Evolutionary conservation across 2,329 filamentous ascomycete genomes (phyloP).

Genomic region (Aspergillus fijiensis): DNA sequence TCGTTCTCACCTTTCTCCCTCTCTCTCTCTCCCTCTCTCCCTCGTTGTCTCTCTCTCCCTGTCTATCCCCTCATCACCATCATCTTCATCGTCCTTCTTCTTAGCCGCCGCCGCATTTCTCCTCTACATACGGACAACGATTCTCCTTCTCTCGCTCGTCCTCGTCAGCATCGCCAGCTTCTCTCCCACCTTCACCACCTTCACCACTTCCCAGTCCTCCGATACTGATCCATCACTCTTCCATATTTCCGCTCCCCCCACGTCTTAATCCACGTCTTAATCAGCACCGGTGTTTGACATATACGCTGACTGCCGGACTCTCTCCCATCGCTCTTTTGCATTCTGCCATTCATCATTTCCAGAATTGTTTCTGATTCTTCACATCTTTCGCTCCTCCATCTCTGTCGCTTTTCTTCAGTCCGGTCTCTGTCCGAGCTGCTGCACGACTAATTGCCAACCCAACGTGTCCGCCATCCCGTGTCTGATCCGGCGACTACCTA

Average conservation of each 20-base stretch:
- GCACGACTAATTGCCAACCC: conserved; percentile 10
- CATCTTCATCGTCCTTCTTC: neutral
- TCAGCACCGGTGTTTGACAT: conserved; percentile 4
- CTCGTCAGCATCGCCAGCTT: neutral
- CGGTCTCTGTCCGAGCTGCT: conserved; percentile 2
- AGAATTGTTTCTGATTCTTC: neutral
- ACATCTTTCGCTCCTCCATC: neutral
- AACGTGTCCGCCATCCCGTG: conserved; percentile 8
- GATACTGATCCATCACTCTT: neutral
- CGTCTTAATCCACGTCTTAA: neutral
- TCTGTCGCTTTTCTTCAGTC: neutral
- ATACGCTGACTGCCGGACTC: neutral
- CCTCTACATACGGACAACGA: neutral
- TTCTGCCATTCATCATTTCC: neutral
- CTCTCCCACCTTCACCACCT: neutral
- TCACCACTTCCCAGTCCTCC: neutral
- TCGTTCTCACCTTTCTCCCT: neutral
- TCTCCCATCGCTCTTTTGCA: neutral
- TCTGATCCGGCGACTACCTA: neutral
- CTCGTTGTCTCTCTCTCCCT: neutral
- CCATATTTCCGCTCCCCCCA: conserved; percentile 1
- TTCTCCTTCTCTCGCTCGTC: neutral
- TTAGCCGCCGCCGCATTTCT: neutral
- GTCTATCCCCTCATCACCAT: neutral
- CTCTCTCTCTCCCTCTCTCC: neutral